Conservation (phyloP, 2,329 filamentous ascomycete species). For the Knoxdaviesia capensis region DNA sequence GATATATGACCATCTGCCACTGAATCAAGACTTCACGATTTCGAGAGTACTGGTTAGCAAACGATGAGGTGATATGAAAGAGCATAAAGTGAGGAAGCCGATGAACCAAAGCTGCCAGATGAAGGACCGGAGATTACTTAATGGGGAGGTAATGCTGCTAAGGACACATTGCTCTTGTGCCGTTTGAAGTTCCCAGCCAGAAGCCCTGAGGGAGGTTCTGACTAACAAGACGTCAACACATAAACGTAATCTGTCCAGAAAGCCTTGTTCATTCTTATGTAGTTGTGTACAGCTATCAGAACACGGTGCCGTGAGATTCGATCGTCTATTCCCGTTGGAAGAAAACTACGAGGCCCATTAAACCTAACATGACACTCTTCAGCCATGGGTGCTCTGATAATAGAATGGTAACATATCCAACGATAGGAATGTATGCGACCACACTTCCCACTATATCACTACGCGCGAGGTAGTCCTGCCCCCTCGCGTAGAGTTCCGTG, state of each 20-base stretch:
- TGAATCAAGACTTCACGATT: too few relatives aligned
- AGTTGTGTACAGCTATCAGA: not conserved
- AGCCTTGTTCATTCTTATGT: not conserved
- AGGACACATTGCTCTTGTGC: too few relatives aligned
- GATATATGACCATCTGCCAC: too few relatives aligned
- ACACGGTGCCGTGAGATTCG: not conserved
- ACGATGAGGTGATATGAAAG: too few relatives aligned
- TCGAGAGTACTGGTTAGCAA: too few relatives aligned
- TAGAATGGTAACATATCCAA: conserved; percentile 93
- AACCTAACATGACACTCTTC: conserved; percentile 81
- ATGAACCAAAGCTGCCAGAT: too few relatives aligned
- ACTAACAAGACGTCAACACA: not conserved
- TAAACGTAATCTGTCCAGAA: not conserved
- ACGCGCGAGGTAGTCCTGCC: conserved; percentile 71
- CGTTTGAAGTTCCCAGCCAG: too few relatives aligned
- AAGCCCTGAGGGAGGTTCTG: too few relatives aligned
- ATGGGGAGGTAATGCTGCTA: too few relatives aligned
- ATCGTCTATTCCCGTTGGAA: conserved; percentile 59
- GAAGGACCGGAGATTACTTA: too few relatives aligned
- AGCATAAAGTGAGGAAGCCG: too few relatives aligned
- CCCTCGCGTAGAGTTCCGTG: conserved; percentile 65
- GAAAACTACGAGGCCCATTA: conserved; percentile 90
- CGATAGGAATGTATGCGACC: conserved; percentile 76
- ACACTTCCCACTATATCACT: conserved; percentile 89
- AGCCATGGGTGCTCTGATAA: conserved; percentile 92